Evolutionary conservation across 768 basidiomycete genomes (phyloP), one percentile per base, ranked within the genome.

Genomic region (Paxillus rubicundulus): DNA sequence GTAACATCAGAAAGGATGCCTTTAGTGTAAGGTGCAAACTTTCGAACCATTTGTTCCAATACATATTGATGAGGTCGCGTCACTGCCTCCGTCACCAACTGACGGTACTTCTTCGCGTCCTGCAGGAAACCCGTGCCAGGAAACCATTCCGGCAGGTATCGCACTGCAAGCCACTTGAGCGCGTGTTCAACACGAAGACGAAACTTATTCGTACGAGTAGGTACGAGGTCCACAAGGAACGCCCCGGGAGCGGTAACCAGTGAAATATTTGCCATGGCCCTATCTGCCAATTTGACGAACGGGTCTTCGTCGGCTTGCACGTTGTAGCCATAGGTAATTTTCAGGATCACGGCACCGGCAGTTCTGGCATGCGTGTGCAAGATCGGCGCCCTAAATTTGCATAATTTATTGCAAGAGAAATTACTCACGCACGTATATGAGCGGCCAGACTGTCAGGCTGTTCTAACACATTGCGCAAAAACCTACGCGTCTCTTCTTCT

Each of bases 1-100:
- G 9, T 14, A 18, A 40, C 21, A 32, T 59, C 33, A 55, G 44
- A 43, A 38, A 5, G 7, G 37, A 9, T 9, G 4, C 5, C 9
- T 18, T 18, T 8, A 20, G 5, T 5, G 20, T 2, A 40, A 9
- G 5, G 36, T 24, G 5, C 4, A 3, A 27, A 17, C 17, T 0
- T 14, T 17, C 59, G 5, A 52, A 82, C 82, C 64, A 83, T 76
- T 54, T 79, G 74, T 17, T 77, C 59, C 36, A 73, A 71, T 5
- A 76, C 76, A 45, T 70, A 77, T 7, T 68, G 59, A 41, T 71
- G 80, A 0, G 84, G 82, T 6, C 63, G 64, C 18, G 74, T 70
- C 4, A 77, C 64, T 66, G 79, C 74, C 9, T 70, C 65, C 3
- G 63, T 57, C 2, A 77, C 66, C 2, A 71, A 3, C 2, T 27